Percentiles rank a stretch among this genome's conserved stretches.
Conservation (phyloP, 495 filamentous ascomycete genomes). For the Evernia prunastri region DNA sequence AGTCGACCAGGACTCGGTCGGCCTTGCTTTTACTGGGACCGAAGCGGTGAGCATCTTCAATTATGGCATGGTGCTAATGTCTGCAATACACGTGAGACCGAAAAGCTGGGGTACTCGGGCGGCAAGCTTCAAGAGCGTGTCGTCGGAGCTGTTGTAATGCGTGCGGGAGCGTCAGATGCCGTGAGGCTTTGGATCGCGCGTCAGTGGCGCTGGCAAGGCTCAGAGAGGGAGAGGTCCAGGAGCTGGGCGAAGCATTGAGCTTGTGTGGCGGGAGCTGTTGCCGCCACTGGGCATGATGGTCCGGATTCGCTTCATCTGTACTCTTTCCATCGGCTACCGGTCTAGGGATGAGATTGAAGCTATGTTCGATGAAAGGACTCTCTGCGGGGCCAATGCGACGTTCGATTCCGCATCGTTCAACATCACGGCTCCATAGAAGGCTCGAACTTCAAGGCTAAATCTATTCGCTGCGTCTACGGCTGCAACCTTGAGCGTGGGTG, state of each 20-base stretch:
- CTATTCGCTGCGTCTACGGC: background rate
- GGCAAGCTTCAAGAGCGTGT: conserved; percentile 4
- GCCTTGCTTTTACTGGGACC: conserved; percentile 1
- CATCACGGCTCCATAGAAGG: background rate
- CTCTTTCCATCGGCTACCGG: background rate
- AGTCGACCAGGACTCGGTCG: background rate
- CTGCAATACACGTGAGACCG: background rate
- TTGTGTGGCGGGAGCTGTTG: background rate
- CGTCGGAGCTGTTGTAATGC: background rate
- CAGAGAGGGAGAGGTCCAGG: background rate
- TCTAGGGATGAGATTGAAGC: background rate
- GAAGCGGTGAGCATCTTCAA: background rate
- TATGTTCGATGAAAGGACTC: background rate
- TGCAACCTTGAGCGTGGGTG: background rate
- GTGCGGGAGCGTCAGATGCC: background rate
- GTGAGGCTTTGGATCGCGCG: conserved; percentile 1
- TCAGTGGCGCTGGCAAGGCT: background rate
- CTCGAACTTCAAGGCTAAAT: background rate
- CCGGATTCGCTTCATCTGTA: background rate
- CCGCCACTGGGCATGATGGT: background rate
- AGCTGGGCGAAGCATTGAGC: background rate
- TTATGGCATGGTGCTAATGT: background rate
- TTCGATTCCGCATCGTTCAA: background rate
- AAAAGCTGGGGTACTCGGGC: background rate
- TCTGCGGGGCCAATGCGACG: background rate